Evolutionary conservation across 108 stramenopile species (phyloP), one percentile per base, ranked within the genome.

Genomic region (Pseudonitzschia pungens): DNA sequence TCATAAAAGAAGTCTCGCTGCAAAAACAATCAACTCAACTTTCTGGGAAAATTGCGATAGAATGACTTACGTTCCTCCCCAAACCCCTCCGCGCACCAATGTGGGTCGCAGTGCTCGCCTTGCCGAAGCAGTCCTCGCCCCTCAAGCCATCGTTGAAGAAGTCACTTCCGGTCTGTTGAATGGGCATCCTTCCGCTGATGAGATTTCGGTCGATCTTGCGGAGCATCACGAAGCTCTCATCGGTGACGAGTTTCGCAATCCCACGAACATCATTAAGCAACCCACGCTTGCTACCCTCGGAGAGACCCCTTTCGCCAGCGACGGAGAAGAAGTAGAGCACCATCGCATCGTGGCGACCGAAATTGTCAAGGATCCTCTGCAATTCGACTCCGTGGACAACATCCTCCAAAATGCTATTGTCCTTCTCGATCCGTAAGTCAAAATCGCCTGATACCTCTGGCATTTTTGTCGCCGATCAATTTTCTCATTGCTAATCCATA

Each of bases 331-430:
- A 48, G 14, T 48, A 2, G 83, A 75, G 27, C 78, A 84, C 33
- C 84, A 83, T 69, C 69, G 78, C 16, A 77, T 85, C 32, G 77
- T 85, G 21, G 84, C 84, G 26, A 85, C 84, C 2, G 84, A 85
- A 65, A 57, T 85, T 65, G 84, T 85, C 11, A 68, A 51, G 24
- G 75, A 85, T 59, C 84, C 84, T 21, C 48, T 80, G 0, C 57
- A 58, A 31, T 28, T 58, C n/a, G 40, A 60, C 14, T 63, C 73
- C 56, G 28, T 43, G 8, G 82, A 81, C 33, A 58, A 67, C 33
- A 67, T 85, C 33, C 73, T 83, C 14, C 82, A 83, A 62, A 85
- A 85, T 60, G 81, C 84, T 2, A 48, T 85, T 24, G 78, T 85
- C 4, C 59, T 85, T 41, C 52, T 85, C n/a, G 82, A 85, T 63